Conservation (phyloP, 768 basidiomycete genomes). For the Flagelloscypha sp. region DNA sequence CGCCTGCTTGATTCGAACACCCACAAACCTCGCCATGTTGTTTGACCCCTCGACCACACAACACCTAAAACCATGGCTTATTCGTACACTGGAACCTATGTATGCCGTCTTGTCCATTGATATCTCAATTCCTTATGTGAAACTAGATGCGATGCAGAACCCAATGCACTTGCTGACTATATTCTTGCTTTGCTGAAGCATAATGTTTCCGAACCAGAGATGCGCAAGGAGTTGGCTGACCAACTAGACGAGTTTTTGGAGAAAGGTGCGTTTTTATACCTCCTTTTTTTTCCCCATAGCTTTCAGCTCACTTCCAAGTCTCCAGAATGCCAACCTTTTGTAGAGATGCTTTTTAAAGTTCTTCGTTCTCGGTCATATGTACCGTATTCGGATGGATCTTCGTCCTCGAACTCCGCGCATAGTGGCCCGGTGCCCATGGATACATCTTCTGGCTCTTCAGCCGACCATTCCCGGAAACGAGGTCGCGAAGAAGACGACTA, state of each 20-base stretch:
- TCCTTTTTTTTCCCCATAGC: conserved; percentile 9
- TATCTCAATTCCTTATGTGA: conserved; percentile 6
- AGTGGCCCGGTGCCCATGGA: conserved; percentile 75
- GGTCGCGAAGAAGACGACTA: conserved; percentile 53
- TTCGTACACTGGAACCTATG: conserved; percentile 88
- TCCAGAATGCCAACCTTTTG: conserved; percentile 64
- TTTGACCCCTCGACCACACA: conserved; percentile 55
- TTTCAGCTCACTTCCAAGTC: conserved; percentile 6
- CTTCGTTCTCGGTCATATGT: conserved; percentile 82
- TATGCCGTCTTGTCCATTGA: conserved; percentile 26
- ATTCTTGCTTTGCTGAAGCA: conserved; percentile 90
- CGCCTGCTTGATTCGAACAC: too few species aligned
- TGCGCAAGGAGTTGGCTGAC: conserved; percentile 65
- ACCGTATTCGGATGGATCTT: conserved; percentile 50
- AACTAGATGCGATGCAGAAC: conserved; percentile 90
- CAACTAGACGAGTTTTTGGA: conserved; percentile 93
- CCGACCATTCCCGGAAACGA: conserved; percentile 59
- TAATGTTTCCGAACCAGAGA: conserved; percentile 73
- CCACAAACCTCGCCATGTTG: too few species aligned
- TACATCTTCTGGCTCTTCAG: conserved; percentile 45
- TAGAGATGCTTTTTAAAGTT: conserved; percentile 78
- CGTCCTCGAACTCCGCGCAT: conserved; percentile 37
- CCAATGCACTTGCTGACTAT: conserved; percentile 87
- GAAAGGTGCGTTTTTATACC: conserved; percentile 48
- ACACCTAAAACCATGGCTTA: conserved; percentile 82